A percentile compares a stretch with the other conserved stretches of the same genome.
phyloP scores from a whole-genome alignment of 306 rosid genomes.

The Boehmeria nivea region DNA sequence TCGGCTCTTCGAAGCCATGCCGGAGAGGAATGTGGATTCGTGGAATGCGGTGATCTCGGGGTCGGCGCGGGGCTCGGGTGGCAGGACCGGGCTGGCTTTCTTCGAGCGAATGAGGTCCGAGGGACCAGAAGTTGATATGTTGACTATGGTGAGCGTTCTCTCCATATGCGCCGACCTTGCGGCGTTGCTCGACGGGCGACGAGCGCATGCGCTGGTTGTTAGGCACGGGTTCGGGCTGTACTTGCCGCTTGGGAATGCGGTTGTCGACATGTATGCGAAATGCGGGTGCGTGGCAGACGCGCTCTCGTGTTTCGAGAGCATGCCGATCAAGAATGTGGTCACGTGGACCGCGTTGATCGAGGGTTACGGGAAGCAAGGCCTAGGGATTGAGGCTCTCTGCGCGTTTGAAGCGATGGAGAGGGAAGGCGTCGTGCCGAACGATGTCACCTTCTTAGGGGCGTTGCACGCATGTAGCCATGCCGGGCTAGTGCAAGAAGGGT shows the following conservation, averaged over 20 bases:
- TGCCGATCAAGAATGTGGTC: constrained; percentile 21
- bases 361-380: constrained; percentile 24
- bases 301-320: constrained; percentile 16
- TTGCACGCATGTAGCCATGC: constrained; percentile 35
- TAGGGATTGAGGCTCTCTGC: constrained; percentile 22
- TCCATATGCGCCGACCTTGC: constrained; percentile 31
- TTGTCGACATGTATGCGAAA: constrained; percentile 32
- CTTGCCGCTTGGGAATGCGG: constrained; percentile 24
- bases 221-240: constrained; percentile 18
- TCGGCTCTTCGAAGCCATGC: constrained; percentile 19
- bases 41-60: constrained; percentile 35
- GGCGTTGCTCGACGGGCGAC: constrained; percentile 10
- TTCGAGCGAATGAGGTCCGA: constrained; percentile 26
- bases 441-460: constrained; percentile 23
- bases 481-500: constrained; percentile 29
- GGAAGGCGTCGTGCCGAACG: constrained; percentile 26
- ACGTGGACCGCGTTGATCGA: constrained; percentile 32
- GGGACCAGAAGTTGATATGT: constrained; percentile 22
- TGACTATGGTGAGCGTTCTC: constrained; percentile 30
- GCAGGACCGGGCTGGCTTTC: constrained; percentile 18
- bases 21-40: constrained; percentile 19
- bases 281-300: constrained; percentile 27
- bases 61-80: too few species aligned
- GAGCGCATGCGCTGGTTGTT: constrained; percentile 22
- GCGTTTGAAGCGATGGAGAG: constrained; percentile 26